Conservation (phyloP, 2,329 filamentous ascomycete genomes). For the Chaetothyriales sp. region DNA sequence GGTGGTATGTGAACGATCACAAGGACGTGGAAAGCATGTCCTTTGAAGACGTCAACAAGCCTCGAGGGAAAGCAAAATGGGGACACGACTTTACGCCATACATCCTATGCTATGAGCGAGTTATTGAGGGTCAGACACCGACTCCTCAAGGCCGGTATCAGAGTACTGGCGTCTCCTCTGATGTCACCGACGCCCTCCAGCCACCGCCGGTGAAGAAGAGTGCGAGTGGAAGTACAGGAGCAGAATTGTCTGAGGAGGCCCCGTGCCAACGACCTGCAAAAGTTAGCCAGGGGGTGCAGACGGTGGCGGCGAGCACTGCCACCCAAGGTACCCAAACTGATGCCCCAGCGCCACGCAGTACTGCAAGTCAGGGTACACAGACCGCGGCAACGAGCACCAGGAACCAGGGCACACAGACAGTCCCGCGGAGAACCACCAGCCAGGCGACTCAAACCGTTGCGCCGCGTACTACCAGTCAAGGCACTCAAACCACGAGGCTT, state of each 20-base stretch:
- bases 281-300: not conserved
- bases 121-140: not conserved
- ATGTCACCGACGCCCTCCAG: not conserved
- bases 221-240: not conserved
- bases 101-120: constrained; percentile 9
- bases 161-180: not conserved
- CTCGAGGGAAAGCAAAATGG: not conserved
- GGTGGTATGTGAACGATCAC: constrained; percentile 5
- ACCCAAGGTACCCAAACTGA: not conserved
- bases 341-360: too few relatives aligned
- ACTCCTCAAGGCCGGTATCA: not conserved
- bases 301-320: not conserved
- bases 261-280: not conserved
- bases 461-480: not conserved
- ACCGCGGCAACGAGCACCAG: not conserved
- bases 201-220: not conserved
- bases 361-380: too few relatives aligned
- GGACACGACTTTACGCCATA: constrained; percentile 7
- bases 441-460: not conserved
- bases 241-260: not conserved
- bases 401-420: not conserved
- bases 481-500: not conserved
- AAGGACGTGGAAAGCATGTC: not conserved
- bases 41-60: not conserved
- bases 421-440: not conserved